Evolutionary conservation across 2,329 filamentous ascomycete species (phyloP), one percentile per base, ranked within the genome.

Genomic region (Xylaria sp.): DNA sequence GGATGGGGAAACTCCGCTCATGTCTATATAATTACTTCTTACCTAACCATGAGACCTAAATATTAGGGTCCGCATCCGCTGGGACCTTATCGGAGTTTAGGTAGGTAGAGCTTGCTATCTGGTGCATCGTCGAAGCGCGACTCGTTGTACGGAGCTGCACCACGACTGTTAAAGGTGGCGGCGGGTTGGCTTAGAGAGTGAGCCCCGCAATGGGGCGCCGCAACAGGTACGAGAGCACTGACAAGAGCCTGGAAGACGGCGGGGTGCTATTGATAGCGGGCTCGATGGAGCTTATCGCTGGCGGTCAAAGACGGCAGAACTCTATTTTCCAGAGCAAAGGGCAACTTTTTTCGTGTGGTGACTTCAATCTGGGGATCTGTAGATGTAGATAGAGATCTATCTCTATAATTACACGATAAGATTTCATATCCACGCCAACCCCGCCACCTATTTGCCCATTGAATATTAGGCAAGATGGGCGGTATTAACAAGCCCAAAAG

Each of bases 401-500:
- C 4, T 47, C 14, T 30, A 8, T 4, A 45, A 54, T 53, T 39
- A 58, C 61, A 47, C 51, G 45, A 56, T 34, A 58, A 39, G 47
- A 48, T 34, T 42, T 12, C 42, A 53, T 8, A 36, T 27, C 24
- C 24, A 30, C 50, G 12, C 24, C 14, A 56, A 39, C 2, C n/a
- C 21, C 39, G 39, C 32, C 57, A 11, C 53, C 27, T 17, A 47
- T 54, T 42, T 39, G 21, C 47, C 32, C 42, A 39, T 62, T 56
- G 42, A 64, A 67, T n/a, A 54, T 3, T n/a, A 34, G 32, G 39
- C 45, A 64, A 73, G 71, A 79, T 78, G 76, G 76, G 76, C 60
- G 73, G 72, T 42, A 75, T 78, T 51, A 77, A 73, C 21, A 78
- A 78, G 47, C 77, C 77, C 0, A 76, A 73, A 66, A 79, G 77